These are phyloP conservation scores for Hypoxylon subgilvum DNA, from an alignment of 495 filamentous ascomycete species.

Conservation along the genomic window DNA sequence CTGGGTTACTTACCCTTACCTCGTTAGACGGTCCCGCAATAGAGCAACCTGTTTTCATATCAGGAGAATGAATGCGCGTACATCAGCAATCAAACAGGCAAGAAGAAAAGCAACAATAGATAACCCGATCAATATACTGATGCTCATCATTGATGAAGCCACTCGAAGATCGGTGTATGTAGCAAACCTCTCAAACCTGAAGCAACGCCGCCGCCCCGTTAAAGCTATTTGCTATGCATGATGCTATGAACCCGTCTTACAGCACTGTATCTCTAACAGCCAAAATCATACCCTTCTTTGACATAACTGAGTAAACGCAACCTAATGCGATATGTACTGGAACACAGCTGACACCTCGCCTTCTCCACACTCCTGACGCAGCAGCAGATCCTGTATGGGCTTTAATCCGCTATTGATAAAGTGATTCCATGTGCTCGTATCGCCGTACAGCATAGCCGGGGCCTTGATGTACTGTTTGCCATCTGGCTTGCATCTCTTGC, in stretches of 20 bases:
- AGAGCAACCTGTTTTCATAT: too few relatives aligned
- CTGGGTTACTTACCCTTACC: too few relatives aligned
- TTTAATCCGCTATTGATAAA: constrained; percentile 80
- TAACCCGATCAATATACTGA: too few relatives aligned
- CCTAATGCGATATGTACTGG: constrained; percentile 92
- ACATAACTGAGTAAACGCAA: neutral
- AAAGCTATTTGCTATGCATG: neutral
- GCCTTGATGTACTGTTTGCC: constrained; percentile 87
- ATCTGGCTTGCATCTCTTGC: constrained; percentile 89
- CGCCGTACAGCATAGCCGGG: constrained; percentile 92
- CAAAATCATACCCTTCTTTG: neutral
- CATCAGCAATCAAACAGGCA: too few relatives aligned
- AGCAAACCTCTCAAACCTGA: neutral
- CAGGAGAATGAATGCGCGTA: too few relatives aligned
- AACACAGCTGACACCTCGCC: constrained; percentile 90
- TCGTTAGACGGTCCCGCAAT: too few relatives aligned
- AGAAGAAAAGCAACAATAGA: too few relatives aligned
- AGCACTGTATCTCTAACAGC: constrained; percentile 1
- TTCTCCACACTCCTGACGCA: constrained; percentile 83
- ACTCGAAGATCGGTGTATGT: neutral
- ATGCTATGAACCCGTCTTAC: neutral
- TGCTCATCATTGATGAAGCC: neutral
- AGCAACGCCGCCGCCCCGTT: neutral
- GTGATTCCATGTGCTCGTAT: constrained; percentile 99
- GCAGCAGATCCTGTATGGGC: constrained; percentile 86